phyloP scores from a whole-genome alignment of 192 early-diverging fungal genomes.

The Backusella morwellensis region DNA sequence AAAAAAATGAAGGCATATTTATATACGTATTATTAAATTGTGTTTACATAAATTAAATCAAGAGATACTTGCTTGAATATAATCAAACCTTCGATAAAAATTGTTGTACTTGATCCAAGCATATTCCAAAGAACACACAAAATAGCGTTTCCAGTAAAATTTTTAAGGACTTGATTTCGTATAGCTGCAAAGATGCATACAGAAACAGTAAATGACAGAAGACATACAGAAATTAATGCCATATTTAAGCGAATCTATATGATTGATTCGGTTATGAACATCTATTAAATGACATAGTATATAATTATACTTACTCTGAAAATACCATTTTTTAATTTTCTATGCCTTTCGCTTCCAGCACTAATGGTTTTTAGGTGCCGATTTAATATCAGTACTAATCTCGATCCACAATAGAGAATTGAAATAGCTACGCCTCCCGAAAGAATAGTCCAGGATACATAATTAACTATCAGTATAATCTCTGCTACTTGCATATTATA shows the following conservation, averaged over 20 bases:
- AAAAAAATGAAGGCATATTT: too few species aligned
- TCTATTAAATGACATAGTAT: too few species aligned
- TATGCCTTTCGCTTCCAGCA: conserved; percentile 9
- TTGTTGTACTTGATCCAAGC: conserved; percentile 10
- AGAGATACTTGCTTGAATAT: conserved; percentile 14
- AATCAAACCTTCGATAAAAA: conserved; percentile 21
- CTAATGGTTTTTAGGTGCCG: conserved; percentile 6
- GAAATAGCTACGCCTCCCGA: background rate
- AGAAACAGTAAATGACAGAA: conserved; percentile 21
- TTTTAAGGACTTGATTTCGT: conserved; percentile 16
- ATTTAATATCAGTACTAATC: conserved; percentile 13
- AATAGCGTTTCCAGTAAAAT: background rate
- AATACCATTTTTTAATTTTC: conserved; percentile 20
- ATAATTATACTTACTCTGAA: background rate
- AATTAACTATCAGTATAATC: conserved; percentile 12
- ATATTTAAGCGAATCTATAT: conserved; percentile 14
- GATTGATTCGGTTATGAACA: background rate
- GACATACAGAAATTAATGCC: conserved; percentile 10
- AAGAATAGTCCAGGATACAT: conserved; percentile 25
- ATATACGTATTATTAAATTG: too few species aligned
- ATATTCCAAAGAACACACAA: conserved; percentile 13
- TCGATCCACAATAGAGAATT: conserved; percentile 16
- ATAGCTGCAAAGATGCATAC: conserved; percentile 29
- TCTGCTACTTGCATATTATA: conserved; percentile 2
- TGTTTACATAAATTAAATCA: too few species aligned